These are phyloP conservation scores for Entelexis sorbosivorans DNA, from an alignment of 1,139 yeast genomes.

Conservation along the genomic window DNA sequence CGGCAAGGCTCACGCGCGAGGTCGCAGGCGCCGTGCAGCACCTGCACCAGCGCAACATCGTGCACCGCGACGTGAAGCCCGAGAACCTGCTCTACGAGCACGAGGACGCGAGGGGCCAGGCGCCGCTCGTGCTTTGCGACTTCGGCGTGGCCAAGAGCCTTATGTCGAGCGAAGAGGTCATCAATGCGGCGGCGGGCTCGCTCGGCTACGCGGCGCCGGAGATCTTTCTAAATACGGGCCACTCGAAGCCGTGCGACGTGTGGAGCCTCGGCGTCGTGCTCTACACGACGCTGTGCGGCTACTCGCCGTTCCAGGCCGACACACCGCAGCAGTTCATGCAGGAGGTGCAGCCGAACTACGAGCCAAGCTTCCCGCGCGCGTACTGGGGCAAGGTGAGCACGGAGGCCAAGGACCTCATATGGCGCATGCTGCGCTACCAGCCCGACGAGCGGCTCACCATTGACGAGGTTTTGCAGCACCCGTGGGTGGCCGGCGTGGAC, in stretches of 20 bases:
- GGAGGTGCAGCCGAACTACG: conserved; percentile 58
- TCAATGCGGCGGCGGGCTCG: conserved; percentile 76
- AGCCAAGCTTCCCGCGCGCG: conserved; percentile 70
- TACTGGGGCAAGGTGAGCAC: conserved; percentile 74
- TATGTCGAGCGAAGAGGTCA: conserved; percentile 47
- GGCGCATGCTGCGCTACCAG: conserved; percentile 51
- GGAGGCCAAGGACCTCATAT: conserved; percentile 65
- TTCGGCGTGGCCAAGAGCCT: conserved; percentile 82
- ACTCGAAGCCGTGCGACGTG: conserved; percentile 84
- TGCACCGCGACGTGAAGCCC: conserved; percentile 85
- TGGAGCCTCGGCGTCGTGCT: conserved; percentile 92
- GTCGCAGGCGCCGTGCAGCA: conserved; percentile 64
- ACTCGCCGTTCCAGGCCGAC: conserved; percentile 83
- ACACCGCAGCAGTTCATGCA: conserved; percentile 66
- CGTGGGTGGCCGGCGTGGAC: conserved; percentile 49
- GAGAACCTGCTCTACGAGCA: conserved; percentile 68
- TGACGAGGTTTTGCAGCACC: conserved; percentile 47
- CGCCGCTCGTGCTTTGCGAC: conserved; percentile 75
- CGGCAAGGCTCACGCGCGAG: conserved; percentile 57
- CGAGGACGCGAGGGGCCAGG: conserved; percentile 36
- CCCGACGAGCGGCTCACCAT: conserved; percentile 63
- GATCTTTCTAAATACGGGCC: conserved; percentile 56
- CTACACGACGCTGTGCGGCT: conserved; percentile 82
- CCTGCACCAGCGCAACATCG: conserved; percentile 62
- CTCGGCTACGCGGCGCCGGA: conserved; percentile 95